A percentile compares a stretch with the other conserved stretches of the same genome.
phyloP scores from a whole-genome alignment of 1,284 basidiomycete species.

The Cryptococcus maquisensis region DNA sequence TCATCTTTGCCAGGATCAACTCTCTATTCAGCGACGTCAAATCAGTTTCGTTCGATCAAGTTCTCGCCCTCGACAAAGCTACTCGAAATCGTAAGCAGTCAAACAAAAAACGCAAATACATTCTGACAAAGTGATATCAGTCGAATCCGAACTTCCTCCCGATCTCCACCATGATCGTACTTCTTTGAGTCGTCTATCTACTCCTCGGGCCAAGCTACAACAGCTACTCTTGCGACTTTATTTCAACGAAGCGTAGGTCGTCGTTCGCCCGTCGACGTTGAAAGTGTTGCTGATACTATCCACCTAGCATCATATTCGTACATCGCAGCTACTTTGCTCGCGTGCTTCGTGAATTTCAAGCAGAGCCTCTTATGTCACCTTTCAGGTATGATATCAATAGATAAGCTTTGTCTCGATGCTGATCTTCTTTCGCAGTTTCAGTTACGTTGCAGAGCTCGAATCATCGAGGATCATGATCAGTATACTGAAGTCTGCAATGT shows the following conservation, averaged over 20 bases:
- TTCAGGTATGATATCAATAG: background rate
- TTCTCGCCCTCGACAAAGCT: constrained; percentile 5
- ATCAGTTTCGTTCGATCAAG: constrained; percentile 1
- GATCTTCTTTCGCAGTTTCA: background rate
- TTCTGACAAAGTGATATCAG: background rate
- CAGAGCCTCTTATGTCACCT: background rate
- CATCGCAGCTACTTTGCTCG: background rate
- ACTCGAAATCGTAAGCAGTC: background rate
- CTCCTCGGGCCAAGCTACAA: background rate
- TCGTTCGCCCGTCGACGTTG: too few relatives aligned
- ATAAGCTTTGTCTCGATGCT: too few relatives aligned
- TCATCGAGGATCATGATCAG: constrained; percentile 9
- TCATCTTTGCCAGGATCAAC: constrained; percentile 10
- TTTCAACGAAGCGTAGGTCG: background rate
- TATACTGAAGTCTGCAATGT: constrained; percentile 5
- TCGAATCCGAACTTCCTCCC: background rate
- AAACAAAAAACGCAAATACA: too few relatives aligned
- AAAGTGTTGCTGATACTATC: background rate
- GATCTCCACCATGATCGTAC: too few relatives aligned
- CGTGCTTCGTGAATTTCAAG: background rate
- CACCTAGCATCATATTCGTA: background rate
- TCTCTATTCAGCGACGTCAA: constrained; percentile 6
- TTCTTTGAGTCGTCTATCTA: background rate
- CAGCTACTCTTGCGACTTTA: background rate
- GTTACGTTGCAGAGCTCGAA: constrained; percentile 14